Base-by-base conservation (phyloP, 257 asterid species). In the Solanum stenotomum region DNA sequence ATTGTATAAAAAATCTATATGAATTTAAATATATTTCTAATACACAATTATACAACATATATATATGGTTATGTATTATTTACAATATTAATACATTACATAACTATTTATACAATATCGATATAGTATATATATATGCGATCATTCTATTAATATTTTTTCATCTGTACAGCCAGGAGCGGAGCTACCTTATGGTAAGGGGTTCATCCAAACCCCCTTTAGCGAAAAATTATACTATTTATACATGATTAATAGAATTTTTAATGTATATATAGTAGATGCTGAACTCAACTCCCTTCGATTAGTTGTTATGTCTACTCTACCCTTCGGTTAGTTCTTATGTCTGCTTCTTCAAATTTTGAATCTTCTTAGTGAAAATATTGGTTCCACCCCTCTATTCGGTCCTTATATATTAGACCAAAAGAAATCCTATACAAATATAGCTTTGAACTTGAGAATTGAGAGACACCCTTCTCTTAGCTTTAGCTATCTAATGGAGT, bases 331-430 rank as follows among this genome's bases (percentile, higher is more conserved):
- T 56, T 56, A 6, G 63, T 18, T 56, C 63, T 56, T 56, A 56
- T 6, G 63, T 52, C 10, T 52, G 0, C n/a, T 52, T 52, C 10
- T 52, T 52, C 10, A 52, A 52, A 52, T 52, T 52, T 52, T 52
- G 10, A 2, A 52, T 8, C 23, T 3, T 52, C 63, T 18, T 52
- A 5, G 0, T 52, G 10, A 52, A 52, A 52, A 52, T 52, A 5
- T 2, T 16, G 61, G 22, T 0, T 49, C 22, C 3, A 3, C 4
- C 4, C 1, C 4, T 6, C 4, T 2, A 3, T 20, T 2, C 4
- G 23, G 4, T 20, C 11, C 11, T 56, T 56, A 56, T 20, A 56
- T 56, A 52, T 56, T 56, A 20, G 67, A 20, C 67, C 49, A 74
- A 74, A 74, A 74, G 27, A 20, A 20, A 34, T 4, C 29, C 49